Evolutionary conservation across 257 asterid genomes (phyloP), one percentile per base, ranked within the genome.

Genomic region (Cynanchum wilfordii): DNA sequence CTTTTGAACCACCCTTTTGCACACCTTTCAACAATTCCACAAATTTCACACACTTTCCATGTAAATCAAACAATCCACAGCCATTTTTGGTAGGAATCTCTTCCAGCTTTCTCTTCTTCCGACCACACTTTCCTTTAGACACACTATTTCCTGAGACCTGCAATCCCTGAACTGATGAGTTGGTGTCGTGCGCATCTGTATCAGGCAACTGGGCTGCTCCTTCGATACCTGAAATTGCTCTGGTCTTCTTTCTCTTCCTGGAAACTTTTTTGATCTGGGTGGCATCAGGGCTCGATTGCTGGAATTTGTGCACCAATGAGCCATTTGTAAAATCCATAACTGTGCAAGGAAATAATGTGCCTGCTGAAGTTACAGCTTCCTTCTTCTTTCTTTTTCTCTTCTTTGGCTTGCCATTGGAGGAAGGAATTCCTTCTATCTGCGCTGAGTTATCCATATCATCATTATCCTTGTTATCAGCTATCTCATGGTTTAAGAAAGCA

Each of bases 401-500:
- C 86, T 72, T 78, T 17, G 73, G 66, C 7, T 54, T 22, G 40
- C 38, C 81, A 29, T 67, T 71, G 0, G 69, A 47, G 30, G 75
- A 73, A 75, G 47, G 55, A 30, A 10, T 38, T 27, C 57, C 75
- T 22, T 38, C 71, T 27, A 13, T 20, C 56, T 36, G 60, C 42
- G 62, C 10, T 27, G 47, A 49, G 54, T 38, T 24, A 54, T 63
- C 47, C 68, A 5, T 19, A 51, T 50, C 68, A 36, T 64, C 71
- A 56, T 8, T 55, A 66, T 49, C 76, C 78, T 72, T 73, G 60
- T 62, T 17, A 44, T 47, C 68, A 63, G 82, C 76, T 67, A 68
- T 44, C 33, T 82, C 88, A 71, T 54, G 78, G 64, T 84, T 83
- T 12, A 83, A 74, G 80, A 87, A 90, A 15, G 87, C 72, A 75